Conservation (phyloP, 805 yeast species). For the Candida silvatica region DNA sequence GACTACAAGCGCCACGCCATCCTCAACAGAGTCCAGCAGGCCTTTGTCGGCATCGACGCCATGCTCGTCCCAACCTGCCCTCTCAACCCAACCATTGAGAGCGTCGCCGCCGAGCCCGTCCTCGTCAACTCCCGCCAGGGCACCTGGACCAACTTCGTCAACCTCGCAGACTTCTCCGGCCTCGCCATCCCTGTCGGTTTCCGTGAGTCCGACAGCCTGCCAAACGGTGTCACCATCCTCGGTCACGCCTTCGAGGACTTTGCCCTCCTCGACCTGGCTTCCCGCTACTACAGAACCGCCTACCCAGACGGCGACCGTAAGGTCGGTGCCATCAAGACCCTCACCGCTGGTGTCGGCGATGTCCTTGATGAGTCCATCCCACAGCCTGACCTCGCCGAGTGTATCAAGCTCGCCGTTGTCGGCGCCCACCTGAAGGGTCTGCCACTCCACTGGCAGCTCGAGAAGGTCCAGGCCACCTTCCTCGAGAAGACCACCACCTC, state of each 20-base stretch:
- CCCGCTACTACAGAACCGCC: conserved; percentile 47
- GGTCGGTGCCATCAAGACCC: conserved; percentile 35
- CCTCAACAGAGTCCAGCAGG: conserved; percentile 49
- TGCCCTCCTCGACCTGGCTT: conserved; percentile 80
- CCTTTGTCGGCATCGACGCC: conserved; percentile 59
- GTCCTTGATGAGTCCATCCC: conserved; percentile 39
- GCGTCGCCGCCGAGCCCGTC: conserved; percentile 71
- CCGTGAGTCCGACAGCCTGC: conserved; percentile 69
- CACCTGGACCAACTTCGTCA: conserved; percentile 96
- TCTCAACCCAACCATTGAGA: conserved; percentile 72
- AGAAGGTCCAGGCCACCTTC: conserved; percentile 71
- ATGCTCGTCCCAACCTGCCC: conserved; percentile 92
- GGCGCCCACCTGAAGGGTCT: conserved; percentile 91
- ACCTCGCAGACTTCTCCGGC: conserved; percentile 88
- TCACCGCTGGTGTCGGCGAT: conserved; percentile 28
- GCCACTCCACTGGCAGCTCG: conserved; percentile 91
- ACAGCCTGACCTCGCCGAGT: conserved; percentile 28
- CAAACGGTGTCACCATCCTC: conserved; percentile 82
- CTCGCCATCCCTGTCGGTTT: conserved; percentile 89
- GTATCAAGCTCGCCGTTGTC: conserved; percentile 79
- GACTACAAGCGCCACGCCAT: conserved; percentile 85
- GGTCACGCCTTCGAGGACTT: conserved; percentile 80
- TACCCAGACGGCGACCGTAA: conserved; percentile 39
- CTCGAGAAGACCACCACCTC: conserved; percentile 63
- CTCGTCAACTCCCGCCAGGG: conserved; percentile 85